A percentile compares a stretch with the other conserved stretches of the same genome.
Conservation (phyloP, 129 eudicot genomes). For the Saposhnikovia divaricata region DNA sequence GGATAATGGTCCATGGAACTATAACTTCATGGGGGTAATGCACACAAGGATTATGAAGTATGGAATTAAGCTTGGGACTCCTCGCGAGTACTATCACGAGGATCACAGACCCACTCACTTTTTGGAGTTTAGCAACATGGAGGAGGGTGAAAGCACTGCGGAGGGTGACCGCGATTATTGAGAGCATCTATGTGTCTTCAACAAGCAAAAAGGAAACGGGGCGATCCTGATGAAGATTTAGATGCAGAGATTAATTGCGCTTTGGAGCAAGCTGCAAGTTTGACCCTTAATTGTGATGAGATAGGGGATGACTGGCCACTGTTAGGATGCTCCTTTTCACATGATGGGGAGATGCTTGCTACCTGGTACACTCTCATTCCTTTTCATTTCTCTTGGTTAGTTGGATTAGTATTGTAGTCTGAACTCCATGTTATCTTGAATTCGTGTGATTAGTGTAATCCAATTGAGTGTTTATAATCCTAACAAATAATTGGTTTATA, state of each 20-base stretch:
- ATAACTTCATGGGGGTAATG: too few relatives aligned
- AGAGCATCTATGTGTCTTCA: constrained; percentile 58
- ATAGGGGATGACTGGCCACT: constrained; percentile 93
- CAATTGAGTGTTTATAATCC: not conserved
- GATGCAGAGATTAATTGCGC: constrained; percentile 86
- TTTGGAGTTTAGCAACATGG: too few relatives aligned
- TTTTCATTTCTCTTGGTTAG: not conserved
- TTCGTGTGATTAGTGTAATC: not conserved
- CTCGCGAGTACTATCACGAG: too few relatives aligned
- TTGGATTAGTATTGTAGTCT: not conserved
- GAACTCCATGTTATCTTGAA: not conserved
- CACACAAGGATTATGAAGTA: too few relatives aligned
- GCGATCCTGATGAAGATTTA: constrained; percentile 92
- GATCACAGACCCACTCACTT: too few relatives aligned
- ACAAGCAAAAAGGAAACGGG: constrained; percentile 76
- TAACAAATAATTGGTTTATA: not conserved
- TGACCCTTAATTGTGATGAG: constrained; percentile 61
- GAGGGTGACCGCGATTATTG: too few relatives aligned
- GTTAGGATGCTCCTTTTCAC: constrained; percentile 75
- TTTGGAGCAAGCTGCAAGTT: constrained; percentile 51
- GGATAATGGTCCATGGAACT: too few relatives aligned
- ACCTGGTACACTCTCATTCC: constrained; percentile 55
- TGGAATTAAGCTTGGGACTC: too few relatives aligned
- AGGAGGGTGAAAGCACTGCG: too few relatives aligned
- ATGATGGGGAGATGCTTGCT: constrained; percentile 72